Conservation (phyloP, 441 rosid species). For the Populus hybrid region DNA sequence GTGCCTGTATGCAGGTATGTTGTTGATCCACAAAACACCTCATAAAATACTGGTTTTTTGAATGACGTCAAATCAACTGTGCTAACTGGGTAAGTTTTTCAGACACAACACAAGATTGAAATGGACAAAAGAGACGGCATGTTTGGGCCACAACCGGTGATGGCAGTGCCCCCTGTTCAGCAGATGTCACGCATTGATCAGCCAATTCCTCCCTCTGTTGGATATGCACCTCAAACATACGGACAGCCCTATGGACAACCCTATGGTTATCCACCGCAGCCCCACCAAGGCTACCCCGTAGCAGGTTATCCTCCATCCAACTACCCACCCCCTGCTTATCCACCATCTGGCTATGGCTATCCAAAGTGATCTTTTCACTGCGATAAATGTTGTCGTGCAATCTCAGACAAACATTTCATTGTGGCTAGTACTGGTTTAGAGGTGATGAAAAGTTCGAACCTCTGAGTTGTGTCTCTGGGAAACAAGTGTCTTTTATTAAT, state of each 20-base stretch:
- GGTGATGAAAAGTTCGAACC: background rate
- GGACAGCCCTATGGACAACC: constrained; percentile 31
- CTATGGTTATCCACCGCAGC: constrained; percentile 60
- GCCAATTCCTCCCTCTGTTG: constrained; percentile 69
- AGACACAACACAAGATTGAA: constrained; percentile 96
- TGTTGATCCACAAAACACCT: constrained; percentile 5
- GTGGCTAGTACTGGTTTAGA: constrained; percentile 10
- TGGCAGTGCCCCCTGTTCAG: constrained; percentile 84
- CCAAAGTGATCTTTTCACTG: constrained; percentile 17
- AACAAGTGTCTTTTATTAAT: background rate
- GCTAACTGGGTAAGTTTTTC: constrained; percentile 16
- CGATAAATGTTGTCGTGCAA: background rate
- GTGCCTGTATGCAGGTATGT: constrained; percentile 97
- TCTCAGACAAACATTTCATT: background rate
- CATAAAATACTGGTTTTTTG: background rate
- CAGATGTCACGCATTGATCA: constrained; percentile 95
- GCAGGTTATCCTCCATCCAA: constrained; percentile 40
- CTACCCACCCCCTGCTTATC: constrained; percentile 57
- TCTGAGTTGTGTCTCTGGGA: constrained; percentile 4
- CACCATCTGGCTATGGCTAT: constrained; percentile 35
- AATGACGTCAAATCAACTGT: background rate
- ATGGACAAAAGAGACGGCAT: constrained; percentile 96
- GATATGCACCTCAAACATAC: constrained; percentile 50
- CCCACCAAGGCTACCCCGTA: constrained; percentile 48
- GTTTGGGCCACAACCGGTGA: constrained; percentile 64